Percentiles rank a stretch among this genome's conserved stretches.
Conservation (phyloP, 495 filamentous ascomycete species). For the Aspergillus heteromorphus region DNA sequence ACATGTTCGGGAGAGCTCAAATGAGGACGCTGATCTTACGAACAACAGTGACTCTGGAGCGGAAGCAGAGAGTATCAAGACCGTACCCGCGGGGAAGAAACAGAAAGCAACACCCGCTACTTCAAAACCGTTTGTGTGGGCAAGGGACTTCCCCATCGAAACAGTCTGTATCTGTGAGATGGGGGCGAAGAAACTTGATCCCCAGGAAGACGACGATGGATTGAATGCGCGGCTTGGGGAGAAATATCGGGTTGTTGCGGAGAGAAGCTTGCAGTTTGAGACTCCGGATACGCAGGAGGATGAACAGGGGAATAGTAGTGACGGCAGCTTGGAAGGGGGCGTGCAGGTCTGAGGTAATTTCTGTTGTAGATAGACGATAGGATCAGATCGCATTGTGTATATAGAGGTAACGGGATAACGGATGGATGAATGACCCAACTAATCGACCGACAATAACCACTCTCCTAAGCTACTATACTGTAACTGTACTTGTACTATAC, state of each 20-base stretch:
- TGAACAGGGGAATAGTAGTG: too few species aligned
- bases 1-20: not conserved
- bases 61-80: not conserved
- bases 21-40: not conserved
- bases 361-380: too few species aligned
- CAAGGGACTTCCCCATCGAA: constrained; percentile 54
- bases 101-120: not conserved
- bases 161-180: constrained; percentile 69
- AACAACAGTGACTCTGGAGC: not conserved
- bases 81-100: not conserved
- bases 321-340: not conserved
- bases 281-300: not conserved
- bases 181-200: constrained; percentile 61
- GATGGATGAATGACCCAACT: too few species aligned
- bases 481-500: too few species aligned
- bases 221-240: constrained; percentile 35
- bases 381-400: too few species aligned
- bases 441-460: too few species aligned
- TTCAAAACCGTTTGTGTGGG: constrained; percentile 50
- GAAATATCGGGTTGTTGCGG: constrained; percentile 37
- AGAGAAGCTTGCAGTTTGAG: constrained; percentile 23
- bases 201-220: constrained; percentile 16
- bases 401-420: too few species aligned
- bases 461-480: too few species aligned
- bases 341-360: too few species aligned